Percentiles rank a stretch among this genome's conserved stretches.
phyloP scores from a whole-genome alignment of 768 basidiomycete genomes.

The Coprinellus micaceus region DNA sequence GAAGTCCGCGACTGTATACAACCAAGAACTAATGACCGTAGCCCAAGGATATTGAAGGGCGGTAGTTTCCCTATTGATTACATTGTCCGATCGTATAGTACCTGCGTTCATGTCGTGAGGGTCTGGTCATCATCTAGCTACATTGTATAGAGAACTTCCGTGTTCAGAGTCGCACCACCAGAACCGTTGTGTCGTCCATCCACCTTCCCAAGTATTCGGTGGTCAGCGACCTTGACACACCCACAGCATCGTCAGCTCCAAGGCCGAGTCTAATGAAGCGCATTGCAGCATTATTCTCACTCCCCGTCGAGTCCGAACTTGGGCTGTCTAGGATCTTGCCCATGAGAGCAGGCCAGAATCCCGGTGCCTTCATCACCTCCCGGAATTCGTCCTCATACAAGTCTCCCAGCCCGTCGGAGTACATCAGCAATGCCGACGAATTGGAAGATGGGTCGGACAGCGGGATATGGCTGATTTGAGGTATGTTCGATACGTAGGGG shows the following conservation, averaged over 20 bases:
- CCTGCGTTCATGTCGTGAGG: no score
- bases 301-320: constrained; percentile 5
- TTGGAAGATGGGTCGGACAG: constrained; percentile 20
- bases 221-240: constrained; percentile 43
- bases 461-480: constrained; percentile 41
- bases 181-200: constrained; percentile 59
- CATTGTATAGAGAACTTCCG: no score
- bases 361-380: constrained; percentile 25
- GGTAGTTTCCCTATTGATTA: no score
- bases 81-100: no score
- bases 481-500: constrained; percentile 46
- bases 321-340: constrained; percentile 7
- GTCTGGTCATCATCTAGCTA: no score
- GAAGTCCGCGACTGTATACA: no score
- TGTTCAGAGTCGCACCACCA: constrained; percentile 35
- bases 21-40: no score
- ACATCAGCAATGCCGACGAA: constrained; percentile 35
- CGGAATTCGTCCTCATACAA: constrained; percentile 33
- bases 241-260: constrained; percentile 38
- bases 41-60: no score
- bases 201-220: constrained; percentile 44
- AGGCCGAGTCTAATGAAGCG: constrained; percentile 41
- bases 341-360: constrained; percentile 36
- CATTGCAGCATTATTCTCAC: constrained; percentile 33
- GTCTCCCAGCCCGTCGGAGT: constrained; percentile 51